Percentiles rank a stretch among this genome's conserved stretches.
Evolutionary conservation across 345 rosid species (phyloP).

Genomic region (Aquilaria malaccensis): DNA sequence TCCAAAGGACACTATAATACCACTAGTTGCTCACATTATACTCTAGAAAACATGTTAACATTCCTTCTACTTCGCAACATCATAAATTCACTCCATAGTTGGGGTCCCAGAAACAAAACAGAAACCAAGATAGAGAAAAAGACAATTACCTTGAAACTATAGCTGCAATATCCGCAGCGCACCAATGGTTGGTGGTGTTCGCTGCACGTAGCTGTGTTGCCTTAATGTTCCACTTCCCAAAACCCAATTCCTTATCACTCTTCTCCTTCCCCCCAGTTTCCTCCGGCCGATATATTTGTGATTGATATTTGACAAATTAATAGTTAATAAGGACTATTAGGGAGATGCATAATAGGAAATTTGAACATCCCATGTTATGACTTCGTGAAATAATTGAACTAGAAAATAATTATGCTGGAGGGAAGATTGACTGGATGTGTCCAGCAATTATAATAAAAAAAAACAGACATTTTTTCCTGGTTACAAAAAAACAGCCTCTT

Average conservation of each 20-base stretch:
- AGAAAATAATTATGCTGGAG: too few species aligned
- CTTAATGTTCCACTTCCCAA: slow-evolving; percentile 17
- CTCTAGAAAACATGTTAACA: too few species aligned
- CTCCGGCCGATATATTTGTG: slow-evolving; percentile 4
- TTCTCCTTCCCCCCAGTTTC: slow-evolving; percentile 22
- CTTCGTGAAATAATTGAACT: too few species aligned
- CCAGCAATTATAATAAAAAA: too few species aligned
- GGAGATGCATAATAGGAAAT: too few species aligned
- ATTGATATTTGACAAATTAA: too few species aligned
- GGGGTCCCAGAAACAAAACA: neutral
- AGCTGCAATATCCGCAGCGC: slow-evolving; percentile 81
- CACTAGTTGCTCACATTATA: neutral
- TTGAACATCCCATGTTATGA: too few species aligned
- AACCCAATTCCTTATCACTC: slow-evolving; percentile 8
- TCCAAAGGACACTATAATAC: neutral
- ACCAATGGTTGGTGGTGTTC: slow-evolving; percentile 55
- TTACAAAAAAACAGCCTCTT: too few species aligned
- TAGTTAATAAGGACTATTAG: too few species aligned
- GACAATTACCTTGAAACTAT: slow-evolving; percentile 61
- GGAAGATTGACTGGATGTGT: too few species aligned
- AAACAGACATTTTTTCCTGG: too few species aligned
- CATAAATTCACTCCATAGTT: neutral
- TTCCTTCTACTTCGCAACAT: neutral
- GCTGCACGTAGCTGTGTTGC: slow-evolving; percentile 27
- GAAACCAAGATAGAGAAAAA: neutral